Evolutionary conservation across 305 asterid species (phyloP), one percentile per base, ranked within the genome.

Genomic region (Fraxinus xanthoxyloides): DNA sequence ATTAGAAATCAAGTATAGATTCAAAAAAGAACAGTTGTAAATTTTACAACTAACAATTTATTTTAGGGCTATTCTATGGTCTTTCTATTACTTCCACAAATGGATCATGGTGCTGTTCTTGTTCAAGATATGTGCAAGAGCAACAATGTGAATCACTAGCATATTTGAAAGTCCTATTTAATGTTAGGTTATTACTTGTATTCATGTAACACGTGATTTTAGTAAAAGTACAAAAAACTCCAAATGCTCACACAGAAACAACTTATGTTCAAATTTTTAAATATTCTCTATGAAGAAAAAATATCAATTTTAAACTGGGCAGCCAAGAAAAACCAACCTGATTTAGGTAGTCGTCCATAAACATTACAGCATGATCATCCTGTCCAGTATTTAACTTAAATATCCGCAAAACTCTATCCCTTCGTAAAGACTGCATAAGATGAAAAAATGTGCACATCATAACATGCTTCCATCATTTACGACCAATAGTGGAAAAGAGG

Each of bases 281-380:
- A 28, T 36, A 31, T 63, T 7, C 10, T 43, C 72, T 69, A 70
- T 32, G 35, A 10, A 48, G 59, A n/a, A 63, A 28, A 30, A 43
- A 46, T 77, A 19, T 81, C 28, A 80, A 81, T 36, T 48, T 81
- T 36, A 79, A 65, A 48, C 46, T 61, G 82, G 46, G 75, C 36
- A 75, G 26, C 23, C 40, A 69, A 78, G 61, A 67, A 3, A 84
- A 72, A 88, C 88, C 76, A 84, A 94, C 99, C 98, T 93, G 97
- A 82, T 83, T 93, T 46, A 90, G 69, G 87, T 96, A 96, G 89
- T 96, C 93, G 24, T 94, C 97, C 77, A 85, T 15, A 84, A 96
- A 90, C 97, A 96, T 94, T 80, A 96, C 83, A 75, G 98, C 98
- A 89, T 92, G 97, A 86, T 96, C 99, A 46, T 96, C 97, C 87